Base-by-base conservation (phyloP, 805 yeast genomes). In the Candida suzukii region DNA sequence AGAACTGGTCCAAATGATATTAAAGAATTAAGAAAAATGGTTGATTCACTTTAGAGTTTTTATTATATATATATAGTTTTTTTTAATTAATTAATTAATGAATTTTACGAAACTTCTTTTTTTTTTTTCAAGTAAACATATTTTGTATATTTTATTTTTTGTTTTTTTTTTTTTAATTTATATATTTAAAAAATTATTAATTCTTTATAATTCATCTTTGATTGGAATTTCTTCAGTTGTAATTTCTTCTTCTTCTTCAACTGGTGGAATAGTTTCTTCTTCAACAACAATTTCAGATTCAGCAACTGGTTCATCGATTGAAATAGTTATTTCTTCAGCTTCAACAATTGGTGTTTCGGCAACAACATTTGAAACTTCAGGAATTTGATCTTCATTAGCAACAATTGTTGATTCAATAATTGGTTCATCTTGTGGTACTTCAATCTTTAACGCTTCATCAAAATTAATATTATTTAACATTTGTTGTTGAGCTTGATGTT, bases 1-100 rank as follows among this genome's bases (percentile, higher is more conserved):
- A 68, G 87, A 49, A 80, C 87, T 1, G 69, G 76, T 0, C 88
- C 88, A 0, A 48, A 54, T 1, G 77, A 71, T 24, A 68, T 68
- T 37, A 42, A 40, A 19, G 32, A 45, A 18, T 22, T 54, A 21
- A 40, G 53, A 20, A 33, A 37, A 26, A 18, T 46, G 36, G 39
- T 50, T 14, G 54, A 53, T 34, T n/a, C n/a, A n/a, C n/a, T n/a
- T n/a, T n/a, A n/a, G n/a, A n/a, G n/a, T n/a, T n/a, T n/a, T 8
- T 5, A 29, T 24, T 8, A 11, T 24, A 24, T 8, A 24, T 24
- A 24, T 24, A 8, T 24, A 24, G 11, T 8, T 11, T 24, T 24
- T 24, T 24, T 24, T 24, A 24, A 8, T 8, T 24, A 24, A 24
- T 24, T 24, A 24, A 14, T 27, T 27, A 27, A 24, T 24, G 14